Conservation (phyloP, 345 rosid species). For the Lumnitzera racemosa region DNA sequence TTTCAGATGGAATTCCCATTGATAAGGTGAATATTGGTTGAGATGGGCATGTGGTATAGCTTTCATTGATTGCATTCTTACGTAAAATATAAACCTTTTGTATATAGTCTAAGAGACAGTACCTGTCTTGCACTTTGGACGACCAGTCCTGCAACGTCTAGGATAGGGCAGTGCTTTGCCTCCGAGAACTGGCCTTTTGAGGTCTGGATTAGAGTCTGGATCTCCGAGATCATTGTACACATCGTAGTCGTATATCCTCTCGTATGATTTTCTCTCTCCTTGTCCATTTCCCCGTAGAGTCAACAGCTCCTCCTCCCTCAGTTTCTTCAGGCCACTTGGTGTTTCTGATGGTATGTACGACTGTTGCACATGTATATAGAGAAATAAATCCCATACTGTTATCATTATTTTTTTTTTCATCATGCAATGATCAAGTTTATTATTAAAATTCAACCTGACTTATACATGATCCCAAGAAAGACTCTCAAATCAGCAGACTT, state of each 20-base stretch:
- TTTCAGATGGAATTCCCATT: too few species aligned
- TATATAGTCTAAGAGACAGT: neutral
- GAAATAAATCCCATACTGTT: too few species aligned
- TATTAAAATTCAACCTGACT: too few species aligned
- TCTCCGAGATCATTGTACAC: slow-evolving; percentile 30
- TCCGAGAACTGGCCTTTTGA: slow-evolving; percentile 24
- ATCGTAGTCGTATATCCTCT: slow-evolving; percentile 37
- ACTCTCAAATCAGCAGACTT: too few species aligned
- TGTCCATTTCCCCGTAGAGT: slow-evolving; percentile 28
- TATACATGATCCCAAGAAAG: too few species aligned
- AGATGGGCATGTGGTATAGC: too few species aligned
- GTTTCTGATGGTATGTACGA: slow-evolving; percentile 33
- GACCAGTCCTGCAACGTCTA: slow-evolving; percentile 31
- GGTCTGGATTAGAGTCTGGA: slow-evolving; percentile 14
- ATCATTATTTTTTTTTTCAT: too few species aligned
- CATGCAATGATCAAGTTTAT: too few species aligned
- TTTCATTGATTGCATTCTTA: too few species aligned
- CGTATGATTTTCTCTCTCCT: slow-evolving; percentile 23
- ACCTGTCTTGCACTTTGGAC: slow-evolving; percentile 15
- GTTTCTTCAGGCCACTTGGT: slow-evolving; percentile 21
- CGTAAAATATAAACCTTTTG: too few species aligned
- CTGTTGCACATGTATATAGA: slow-evolving; percentile 5
- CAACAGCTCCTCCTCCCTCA: slow-evolving; percentile 25
- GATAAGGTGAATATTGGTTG: too few species aligned
- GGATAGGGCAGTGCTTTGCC: slow-evolving; percentile 22